Percentiles rank a stretch among this genome's conserved stretches.
These are phyloP conservation scores for Protomyces macrosporus DNA, from an alignment of 1,139 yeast genomes.

Conservation along the genomic window DNA sequence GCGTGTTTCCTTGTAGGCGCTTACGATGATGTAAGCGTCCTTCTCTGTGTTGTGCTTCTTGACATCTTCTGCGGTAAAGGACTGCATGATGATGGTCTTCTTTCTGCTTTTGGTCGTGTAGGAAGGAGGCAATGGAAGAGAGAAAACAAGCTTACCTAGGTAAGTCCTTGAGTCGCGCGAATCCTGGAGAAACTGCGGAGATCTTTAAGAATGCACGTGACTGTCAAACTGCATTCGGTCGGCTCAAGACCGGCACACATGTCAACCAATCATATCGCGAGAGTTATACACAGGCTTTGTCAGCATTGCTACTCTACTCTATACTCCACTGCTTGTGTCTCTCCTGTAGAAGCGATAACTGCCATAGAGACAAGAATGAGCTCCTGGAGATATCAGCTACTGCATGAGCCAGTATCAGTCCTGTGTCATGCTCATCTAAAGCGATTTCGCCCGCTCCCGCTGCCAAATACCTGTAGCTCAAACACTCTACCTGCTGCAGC, in stretches of 20 bases:
- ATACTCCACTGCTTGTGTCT: neutral
- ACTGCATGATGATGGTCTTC: neutral
- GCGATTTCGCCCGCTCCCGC: neutral
- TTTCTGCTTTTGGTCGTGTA: too few relatives aligned
- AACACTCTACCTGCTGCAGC: neutral
- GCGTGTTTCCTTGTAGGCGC: neutral
- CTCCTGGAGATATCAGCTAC: too few relatives aligned
- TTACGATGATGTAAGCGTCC: constrained; percentile 12
- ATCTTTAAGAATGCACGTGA: too few relatives aligned
- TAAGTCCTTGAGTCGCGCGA: too few relatives aligned
- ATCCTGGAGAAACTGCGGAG: too few relatives aligned
- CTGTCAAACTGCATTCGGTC: neutral
- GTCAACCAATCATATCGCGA: neutral
- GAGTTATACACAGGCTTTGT: neutral
- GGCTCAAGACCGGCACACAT: neutral
- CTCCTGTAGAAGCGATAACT: too few relatives aligned
- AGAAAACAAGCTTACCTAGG: too few relatives aligned
- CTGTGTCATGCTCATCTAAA: too few relatives aligned
- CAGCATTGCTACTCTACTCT: neutral
- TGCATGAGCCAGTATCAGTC: too few relatives aligned
- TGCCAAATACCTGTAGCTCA: neutral
- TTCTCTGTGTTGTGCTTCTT: constrained; percentile 14
- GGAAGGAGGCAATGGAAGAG: too few relatives aligned
- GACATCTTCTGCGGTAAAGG: constrained; percentile 22
- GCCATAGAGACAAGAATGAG: too few relatives aligned